A percentile compares a stretch with the other conserved stretches of the same genome.
Conservation (phyloP, 1,284 basidiomycete species). For the Bjerkandera adusta region DNA sequence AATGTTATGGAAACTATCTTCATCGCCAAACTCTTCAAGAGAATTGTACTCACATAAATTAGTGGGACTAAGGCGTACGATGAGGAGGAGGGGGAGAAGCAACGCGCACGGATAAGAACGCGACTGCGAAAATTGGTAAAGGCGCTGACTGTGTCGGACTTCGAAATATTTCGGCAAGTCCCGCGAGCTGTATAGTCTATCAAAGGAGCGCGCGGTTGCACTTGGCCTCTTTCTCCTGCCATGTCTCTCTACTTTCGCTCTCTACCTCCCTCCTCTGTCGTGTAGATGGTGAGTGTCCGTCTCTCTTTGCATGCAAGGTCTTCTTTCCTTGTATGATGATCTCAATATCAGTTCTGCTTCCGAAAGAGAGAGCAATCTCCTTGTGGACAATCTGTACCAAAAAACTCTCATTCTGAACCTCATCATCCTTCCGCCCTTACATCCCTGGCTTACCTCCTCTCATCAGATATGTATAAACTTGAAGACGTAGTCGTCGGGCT, state of each 20-base stretch:
- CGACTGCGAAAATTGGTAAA: background rate
- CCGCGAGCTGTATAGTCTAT: constrained; percentile 29
- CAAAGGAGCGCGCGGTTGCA: constrained; percentile 14
- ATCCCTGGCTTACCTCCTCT: constrained; percentile 4
- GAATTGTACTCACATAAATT: constrained; percentile 22
- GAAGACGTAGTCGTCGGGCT: background rate
- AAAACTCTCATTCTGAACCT: constrained; percentile 43
- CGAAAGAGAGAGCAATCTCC: constrained; percentile 65
- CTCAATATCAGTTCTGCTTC: constrained; percentile 77
- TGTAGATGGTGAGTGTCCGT: constrained; percentile 24
- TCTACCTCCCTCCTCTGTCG: background rate
- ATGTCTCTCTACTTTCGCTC: too few relatives aligned
- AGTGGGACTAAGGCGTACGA: background rate
- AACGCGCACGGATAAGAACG: background rate
- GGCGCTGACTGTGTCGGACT: constrained; percentile 10
- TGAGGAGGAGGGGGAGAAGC: background rate
- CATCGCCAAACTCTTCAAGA: constrained; percentile 30
- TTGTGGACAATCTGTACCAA: constrained; percentile 70
- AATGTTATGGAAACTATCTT: constrained; percentile 64
- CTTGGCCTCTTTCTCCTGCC: too few relatives aligned
- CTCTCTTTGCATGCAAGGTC: background rate
- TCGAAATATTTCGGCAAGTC: constrained; percentile 22
- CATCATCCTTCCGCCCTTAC: constrained; percentile 11
- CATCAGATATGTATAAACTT: background rate
- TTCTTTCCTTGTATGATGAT: constrained; percentile 44